Evolutionary conservation across 495 filamentous ascomycete species (phyloP).

Genomic region (Beverwykella pulmonaria): DNA sequence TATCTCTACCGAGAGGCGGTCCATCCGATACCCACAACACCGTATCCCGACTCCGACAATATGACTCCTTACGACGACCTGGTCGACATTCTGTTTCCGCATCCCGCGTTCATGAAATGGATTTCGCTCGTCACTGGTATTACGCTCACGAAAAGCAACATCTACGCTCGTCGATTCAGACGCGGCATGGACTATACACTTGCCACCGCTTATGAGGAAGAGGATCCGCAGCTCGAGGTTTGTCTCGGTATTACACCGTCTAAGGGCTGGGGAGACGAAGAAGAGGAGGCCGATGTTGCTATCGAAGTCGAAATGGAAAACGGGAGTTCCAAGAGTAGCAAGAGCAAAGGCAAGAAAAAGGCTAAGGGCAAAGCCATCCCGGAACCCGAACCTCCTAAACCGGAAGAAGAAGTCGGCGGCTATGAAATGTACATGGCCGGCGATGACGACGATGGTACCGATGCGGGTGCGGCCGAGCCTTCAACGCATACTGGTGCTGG

Average conservation of each 20-base stretch:
- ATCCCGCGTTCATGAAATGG: slow-evolving; percentile 87
- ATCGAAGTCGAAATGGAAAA: slow-evolving; percentile 28
- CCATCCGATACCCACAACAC: slow-evolving; percentile 15
- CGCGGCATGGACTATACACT: slow-evolving; percentile 88
- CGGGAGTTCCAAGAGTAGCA: slow-evolving; percentile 5
- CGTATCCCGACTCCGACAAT: slow-evolving; percentile 28
- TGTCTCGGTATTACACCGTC: slow-evolving; percentile 83
- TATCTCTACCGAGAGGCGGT: slow-evolving; percentile 74
- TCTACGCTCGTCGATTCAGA: slow-evolving; percentile 82
- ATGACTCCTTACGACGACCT: slow-evolving; percentile 72
- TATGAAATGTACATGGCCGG: slow-evolving; percentile 92
- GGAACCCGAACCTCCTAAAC: slow-evolving; percentile 19
- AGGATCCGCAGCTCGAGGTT: slow-evolving; percentile 82
- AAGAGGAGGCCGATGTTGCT: slow-evolving; percentile 47
- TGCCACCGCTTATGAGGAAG: slow-evolving; percentile 75
- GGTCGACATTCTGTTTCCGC: slow-evolving; percentile 76
- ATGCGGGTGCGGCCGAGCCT: slow-evolving; percentile 22
- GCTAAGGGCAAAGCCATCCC: slow-evolving; percentile 4
- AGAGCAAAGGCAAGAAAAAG: slow-evolving; percentile 9
- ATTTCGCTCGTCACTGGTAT: slow-evolving; percentile 76
- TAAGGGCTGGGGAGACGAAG: slow-evolving; percentile 76
- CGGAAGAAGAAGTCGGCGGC: slow-evolving; percentile 67
- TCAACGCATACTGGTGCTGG: slow-evolving; percentile 45
- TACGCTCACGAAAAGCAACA: slow-evolving; percentile 60
- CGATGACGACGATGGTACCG: slow-evolving; percentile 72